phyloP scores from a whole-genome alignment of 345 rosid genomes.

The Zanthoxylum bungeanum region DNA sequence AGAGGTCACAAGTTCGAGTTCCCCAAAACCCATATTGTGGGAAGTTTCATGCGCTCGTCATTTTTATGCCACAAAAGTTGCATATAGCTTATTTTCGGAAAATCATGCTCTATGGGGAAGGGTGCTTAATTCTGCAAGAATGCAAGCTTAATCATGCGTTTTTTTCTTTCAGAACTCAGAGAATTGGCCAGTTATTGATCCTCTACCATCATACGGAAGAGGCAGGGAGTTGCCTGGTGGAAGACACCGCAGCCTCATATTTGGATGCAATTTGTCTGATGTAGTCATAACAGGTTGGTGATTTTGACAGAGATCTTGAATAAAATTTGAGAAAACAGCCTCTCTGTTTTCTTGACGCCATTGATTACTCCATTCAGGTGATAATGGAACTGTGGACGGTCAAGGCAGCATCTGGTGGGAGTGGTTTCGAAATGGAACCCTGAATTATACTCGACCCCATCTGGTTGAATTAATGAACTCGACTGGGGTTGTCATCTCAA shows the following conservation, averaged over 20 bases:
- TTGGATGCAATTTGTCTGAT: constrained; percentile 86
- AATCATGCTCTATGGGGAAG: constrained; percentile 9
- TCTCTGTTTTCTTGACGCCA: constrained; percentile 15
- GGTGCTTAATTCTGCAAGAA: constrained; percentile 6
- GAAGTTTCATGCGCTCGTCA: too few relatives aligned
- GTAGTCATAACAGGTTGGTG: constrained; percentile 82
- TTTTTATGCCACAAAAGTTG: background rate
- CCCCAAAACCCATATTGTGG: too few relatives aligned
- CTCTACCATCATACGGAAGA: constrained; percentile 95
- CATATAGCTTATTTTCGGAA: constrained; percentile 1
- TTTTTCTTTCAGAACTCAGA: constrained; percentile 52
- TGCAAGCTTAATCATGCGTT: background rate
- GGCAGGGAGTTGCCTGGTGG: constrained; percentile 90
- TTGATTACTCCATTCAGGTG: constrained; percentile 48
- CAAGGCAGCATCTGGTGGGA: constrained; percentile 96
- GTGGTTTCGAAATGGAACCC: constrained; percentile 59
- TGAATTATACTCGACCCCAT: constrained; percentile 91
- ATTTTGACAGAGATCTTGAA: constrained; percentile 8
- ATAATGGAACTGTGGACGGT: constrained; percentile 92
- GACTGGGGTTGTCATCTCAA: constrained; percentile 72
- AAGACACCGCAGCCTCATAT: constrained; percentile 90
- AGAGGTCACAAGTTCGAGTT: too few relatives aligned
- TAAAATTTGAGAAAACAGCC: too few relatives aligned
- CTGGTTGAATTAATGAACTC: constrained; percentile 94
- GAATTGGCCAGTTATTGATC: constrained; percentile 94